phyloP scores from a whole-genome alignment of 805 yeast genomes.

The Wickerhamomyces rabaulensis region DNA sequence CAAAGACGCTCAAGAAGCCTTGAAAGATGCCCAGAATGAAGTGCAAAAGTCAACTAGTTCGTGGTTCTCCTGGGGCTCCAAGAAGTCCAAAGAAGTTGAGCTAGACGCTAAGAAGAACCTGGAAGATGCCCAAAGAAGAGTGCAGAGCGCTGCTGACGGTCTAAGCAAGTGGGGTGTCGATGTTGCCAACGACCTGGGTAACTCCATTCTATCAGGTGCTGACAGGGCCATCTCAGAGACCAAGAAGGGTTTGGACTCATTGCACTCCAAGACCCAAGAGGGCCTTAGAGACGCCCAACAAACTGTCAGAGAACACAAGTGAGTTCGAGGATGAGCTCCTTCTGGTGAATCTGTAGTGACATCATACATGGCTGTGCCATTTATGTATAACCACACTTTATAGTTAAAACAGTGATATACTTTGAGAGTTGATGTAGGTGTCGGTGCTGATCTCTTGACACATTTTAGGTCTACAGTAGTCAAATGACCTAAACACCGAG shows the following conservation, averaged over 20 bases:
- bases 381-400: not conserved
- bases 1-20: conserved; percentile 27
- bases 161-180: conserved; percentile 25
- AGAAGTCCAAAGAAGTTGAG: conserved; percentile 31
- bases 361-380: not conserved
- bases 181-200: conserved; percentile 15
- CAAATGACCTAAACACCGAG: too few relatives aligned
- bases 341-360: not conserved
- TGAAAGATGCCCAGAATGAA: conserved; percentile 31
- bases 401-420: not conserved
- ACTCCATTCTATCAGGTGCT: conserved; percentile 27
- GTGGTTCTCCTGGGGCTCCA: conserved; percentile 36
- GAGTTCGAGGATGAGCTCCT: not conserved
- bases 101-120: conserved; percentile 26
- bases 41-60: conserved; percentile 26
- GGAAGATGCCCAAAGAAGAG: conserved; percentile 21
- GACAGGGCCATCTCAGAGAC: conserved; percentile 24
- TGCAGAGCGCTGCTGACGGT: conserved; percentile 13
- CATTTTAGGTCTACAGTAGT: too few relatives aligned
- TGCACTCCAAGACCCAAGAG: conserved; percentile 19
- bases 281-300: conserved; percentile 18
- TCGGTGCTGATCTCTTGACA: too few relatives aligned
- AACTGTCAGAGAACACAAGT: conserved; percentile 20
- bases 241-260: conserved; percentile 20
- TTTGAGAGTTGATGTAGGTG: not conserved